phyloP scores from a whole-genome alignment of 2,329 filamentous ascomycete genomes.

The Colletotrichum musicola region DNA sequence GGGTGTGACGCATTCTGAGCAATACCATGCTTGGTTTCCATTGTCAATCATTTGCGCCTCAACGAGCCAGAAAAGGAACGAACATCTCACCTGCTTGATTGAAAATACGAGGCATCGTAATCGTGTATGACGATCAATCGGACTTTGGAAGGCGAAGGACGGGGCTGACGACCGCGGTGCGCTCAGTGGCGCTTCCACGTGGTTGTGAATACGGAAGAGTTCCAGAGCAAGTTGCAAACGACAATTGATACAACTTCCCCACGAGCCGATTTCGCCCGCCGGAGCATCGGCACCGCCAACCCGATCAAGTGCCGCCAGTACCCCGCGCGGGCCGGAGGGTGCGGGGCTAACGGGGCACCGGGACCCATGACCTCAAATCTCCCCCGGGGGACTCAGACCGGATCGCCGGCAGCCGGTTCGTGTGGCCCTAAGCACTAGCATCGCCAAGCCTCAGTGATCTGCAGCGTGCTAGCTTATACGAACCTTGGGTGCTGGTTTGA shows the following conservation, averaged over 20 bases:
- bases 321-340: slow-evolving; percentile 21
- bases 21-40: not conserved
- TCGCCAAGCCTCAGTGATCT: slow-evolving; percentile 15
- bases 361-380: not conserved
- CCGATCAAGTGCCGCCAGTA: not conserved
- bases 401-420: slow-evolving; percentile 1
- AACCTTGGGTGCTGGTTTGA: not conserved
- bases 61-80: not conserved
- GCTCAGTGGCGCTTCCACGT: no score
- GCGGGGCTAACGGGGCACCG: not conserved
- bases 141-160: not conserved
- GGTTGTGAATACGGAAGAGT: no score
- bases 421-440: slow-evolving; percentile 14
- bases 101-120: slow-evolving; percentile 24
- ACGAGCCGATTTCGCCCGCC: not conserved
- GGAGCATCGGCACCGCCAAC: not conserved
- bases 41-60: not conserved
- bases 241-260: no score
- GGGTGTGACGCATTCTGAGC: no score
- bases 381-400: slow-evolving; percentile 7
- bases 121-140: not conserved
- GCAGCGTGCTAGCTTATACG: not conserved
- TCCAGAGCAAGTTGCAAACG: no score
- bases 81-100: slow-evolving; percentile 27
- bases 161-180: no score